phyloP scores from a whole-genome alignment of 768 basidiomycete species.

The Hypholoma fasciculare region DNA sequence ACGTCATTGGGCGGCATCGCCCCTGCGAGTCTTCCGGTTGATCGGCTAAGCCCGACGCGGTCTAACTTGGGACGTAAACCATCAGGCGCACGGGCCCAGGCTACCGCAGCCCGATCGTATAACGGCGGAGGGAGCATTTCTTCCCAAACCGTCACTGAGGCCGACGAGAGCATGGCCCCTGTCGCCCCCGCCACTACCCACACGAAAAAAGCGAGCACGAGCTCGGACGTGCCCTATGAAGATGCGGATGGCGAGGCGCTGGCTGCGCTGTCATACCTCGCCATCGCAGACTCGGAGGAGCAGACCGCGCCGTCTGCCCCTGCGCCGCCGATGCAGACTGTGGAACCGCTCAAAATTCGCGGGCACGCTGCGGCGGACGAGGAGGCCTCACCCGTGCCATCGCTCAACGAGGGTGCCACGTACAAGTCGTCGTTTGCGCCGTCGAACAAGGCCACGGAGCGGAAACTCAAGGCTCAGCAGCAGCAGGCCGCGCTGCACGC shows the following conservation, averaged over 20 bases:
- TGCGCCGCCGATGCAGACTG: constrained; percentile 15
- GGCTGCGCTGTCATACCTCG: constrained; percentile 77
- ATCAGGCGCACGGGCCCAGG: constrained; percentile 80
- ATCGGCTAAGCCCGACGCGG: constrained; percentile 36
- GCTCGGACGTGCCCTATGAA: constrained; percentile 17
- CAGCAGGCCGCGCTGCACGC: constrained; percentile 82
- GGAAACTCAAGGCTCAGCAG: constrained; percentile 82
- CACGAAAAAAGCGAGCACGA: constrained; percentile 13
- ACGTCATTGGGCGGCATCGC: constrained; percentile 7
- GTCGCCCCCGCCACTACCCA: background rate
- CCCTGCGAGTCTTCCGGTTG: constrained; percentile 19
- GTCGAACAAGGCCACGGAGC: constrained; percentile 79
- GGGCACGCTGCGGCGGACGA: constrained; percentile 21
- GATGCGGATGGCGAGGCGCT: constrained; percentile 64
- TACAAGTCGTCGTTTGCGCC: constrained; percentile 89
- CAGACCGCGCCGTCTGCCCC: constrained; percentile 26
- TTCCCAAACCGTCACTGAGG: constrained; percentile 26
- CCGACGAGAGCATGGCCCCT: constrained; percentile 16
- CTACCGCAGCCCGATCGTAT: constrained; percentile 39
- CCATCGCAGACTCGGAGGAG: constrained; percentile 45
- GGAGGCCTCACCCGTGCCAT: constrained; percentile 13
- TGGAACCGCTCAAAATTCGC: constrained; percentile 38
- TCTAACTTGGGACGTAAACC: constrained; percentile 66
- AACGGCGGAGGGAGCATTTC: constrained; percentile 42
- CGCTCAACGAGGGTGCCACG: constrained; percentile 27